phyloP scores from a whole-genome alignment of 345 rosid species.

The Gossypium sturtianum region DNA sequence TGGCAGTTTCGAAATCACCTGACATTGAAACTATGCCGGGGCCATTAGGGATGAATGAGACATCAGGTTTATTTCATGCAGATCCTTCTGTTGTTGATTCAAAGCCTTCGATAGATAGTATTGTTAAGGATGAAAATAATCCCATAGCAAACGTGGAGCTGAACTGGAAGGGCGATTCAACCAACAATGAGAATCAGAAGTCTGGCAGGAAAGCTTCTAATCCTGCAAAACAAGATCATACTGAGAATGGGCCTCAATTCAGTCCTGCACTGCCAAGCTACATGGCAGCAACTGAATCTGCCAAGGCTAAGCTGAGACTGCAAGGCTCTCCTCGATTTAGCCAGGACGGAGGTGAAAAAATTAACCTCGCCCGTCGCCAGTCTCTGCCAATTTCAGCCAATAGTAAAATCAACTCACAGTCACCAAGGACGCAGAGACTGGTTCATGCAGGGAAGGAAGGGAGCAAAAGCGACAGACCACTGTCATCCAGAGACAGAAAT shows the following conservation, averaged over 20 bases:
- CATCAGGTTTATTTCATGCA: slow-evolving; percentile 23
- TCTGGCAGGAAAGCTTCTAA: slow-evolving; percentile 42
- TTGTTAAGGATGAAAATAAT: slow-evolving; percentile 33
- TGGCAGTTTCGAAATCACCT: slow-evolving; percentile 17
- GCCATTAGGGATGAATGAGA: slow-evolving; percentile 33
- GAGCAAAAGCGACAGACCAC: slow-evolving; percentile 54
- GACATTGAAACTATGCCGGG: slow-evolving; percentile 31
- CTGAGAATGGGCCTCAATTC: slow-evolving; percentile 59
- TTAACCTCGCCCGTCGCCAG: slow-evolving; percentile 49
- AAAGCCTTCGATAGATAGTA: slow-evolving; percentile 29
- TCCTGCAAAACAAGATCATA: slow-evolving; percentile 47
- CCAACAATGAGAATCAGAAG: slow-evolving; percentile 44
- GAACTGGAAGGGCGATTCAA: slow-evolving; percentile 38
- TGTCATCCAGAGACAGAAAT: slow-evolving; percentile 50
- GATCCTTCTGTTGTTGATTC: slow-evolving; percentile 24
- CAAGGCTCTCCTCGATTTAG: slow-evolving; percentile 67
- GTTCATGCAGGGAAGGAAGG: slow-evolving; percentile 46
- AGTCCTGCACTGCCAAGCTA: slow-evolving; percentile 77
- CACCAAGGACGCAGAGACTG: slow-evolving; percentile 69
- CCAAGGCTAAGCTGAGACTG: slow-evolving; percentile 81
- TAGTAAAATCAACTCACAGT: slow-evolving; percentile 57
- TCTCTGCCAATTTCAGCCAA: slow-evolving; percentile 74
- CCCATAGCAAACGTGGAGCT: slow-evolving; percentile 39
- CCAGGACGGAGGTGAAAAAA: slow-evolving; percentile 61
- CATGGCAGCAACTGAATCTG: slow-evolving; percentile 91